Evolutionary conservation across 177 flowering plant species (phyloP).

Genomic region (Vitis hybrid): DNA sequence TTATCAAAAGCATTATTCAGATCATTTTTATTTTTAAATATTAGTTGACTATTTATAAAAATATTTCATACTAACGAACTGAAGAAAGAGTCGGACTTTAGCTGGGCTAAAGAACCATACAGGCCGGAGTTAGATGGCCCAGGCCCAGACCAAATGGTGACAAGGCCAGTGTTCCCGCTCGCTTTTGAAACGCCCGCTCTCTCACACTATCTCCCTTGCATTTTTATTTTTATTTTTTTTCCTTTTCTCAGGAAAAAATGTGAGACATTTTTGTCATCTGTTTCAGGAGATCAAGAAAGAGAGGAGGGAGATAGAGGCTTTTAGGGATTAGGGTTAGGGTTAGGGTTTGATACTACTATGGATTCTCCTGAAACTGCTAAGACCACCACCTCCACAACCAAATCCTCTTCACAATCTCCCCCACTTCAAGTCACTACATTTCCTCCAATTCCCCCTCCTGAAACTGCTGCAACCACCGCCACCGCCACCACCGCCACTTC

Average conservation of each 20-base stretch:
- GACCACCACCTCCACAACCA: constrained; percentile 2
- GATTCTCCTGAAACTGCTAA: constrained; percentile 33
- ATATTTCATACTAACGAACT: no score
- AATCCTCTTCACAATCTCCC: constrained; percentile 8
- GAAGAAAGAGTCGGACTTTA: no score
- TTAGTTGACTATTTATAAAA: no score
- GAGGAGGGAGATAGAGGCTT: constrained; percentile 16
- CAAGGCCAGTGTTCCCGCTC: constrained; percentile 1
- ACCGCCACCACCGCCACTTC: neutral
- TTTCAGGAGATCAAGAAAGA: constrained; percentile 11
- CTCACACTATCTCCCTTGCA: neutral
- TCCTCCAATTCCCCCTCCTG: neutral
- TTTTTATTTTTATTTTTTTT: no score
- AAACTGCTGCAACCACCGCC: neutral
- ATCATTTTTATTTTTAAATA: no score
- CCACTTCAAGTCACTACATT: constrained; percentile 19
- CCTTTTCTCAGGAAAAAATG: neutral
- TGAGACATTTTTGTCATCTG: neutral
- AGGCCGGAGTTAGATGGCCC: neutral
- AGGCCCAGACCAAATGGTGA: neutral
- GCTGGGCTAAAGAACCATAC: neutral
- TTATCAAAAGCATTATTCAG: no score
- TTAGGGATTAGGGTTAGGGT: constrained; percentile 24
- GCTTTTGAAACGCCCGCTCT: constrained; percentile 1
- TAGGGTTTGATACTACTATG: constrained; percentile 15